Evolutionary conservation across 371 early-diverging fungal species (phyloP).

Genomic region (Thermomucor indicae-seudaticae): DNA sequence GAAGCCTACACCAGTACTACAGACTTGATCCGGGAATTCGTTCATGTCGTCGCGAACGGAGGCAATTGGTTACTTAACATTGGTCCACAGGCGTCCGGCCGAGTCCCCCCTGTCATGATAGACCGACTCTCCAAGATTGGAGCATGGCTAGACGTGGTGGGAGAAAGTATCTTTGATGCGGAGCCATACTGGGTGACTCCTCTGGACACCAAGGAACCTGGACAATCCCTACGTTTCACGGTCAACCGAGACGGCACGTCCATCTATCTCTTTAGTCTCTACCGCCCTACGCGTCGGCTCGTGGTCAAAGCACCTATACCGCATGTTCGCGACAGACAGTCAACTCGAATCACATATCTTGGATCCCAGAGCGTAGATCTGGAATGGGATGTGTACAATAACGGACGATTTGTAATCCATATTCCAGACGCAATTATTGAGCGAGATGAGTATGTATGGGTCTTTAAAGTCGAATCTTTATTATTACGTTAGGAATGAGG

Average conservation of each 20-base stretch:
- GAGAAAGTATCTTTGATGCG: slow-evolving; percentile 15
- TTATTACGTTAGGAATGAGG: no score
- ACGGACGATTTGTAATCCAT: slow-evolving; percentile 4
- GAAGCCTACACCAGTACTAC: slow-evolving; percentile 19
- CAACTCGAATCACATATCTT: slow-evolving; percentile 1
- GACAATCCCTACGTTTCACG: slow-evolving; percentile 14
- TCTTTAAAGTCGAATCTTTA: slow-evolving; percentile 12
- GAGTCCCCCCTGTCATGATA: slow-evolving; percentile 13
- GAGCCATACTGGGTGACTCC: slow-evolving; percentile 23
- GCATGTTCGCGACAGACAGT: background rate
- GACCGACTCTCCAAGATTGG: slow-evolving; percentile 13
- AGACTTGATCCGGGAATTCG: slow-evolving; percentile 20
- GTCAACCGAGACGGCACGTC: slow-evolving; percentile 10
- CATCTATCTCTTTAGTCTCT: slow-evolving; percentile 19
- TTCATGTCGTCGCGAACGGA: slow-evolving; percentile 21
- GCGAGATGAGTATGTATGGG: slow-evolving; percentile 9
- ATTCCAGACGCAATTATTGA: slow-evolving; percentile 4
- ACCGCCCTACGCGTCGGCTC: slow-evolving; percentile 2
- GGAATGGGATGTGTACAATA: slow-evolving; percentile 3
- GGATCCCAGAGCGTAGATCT: background rate
- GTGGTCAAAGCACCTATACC: slow-evolving; percentile 9
- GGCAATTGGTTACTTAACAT: slow-evolving; percentile 34
- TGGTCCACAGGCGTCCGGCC: slow-evolving; percentile 23
- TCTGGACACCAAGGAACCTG: slow-evolving; percentile 9
- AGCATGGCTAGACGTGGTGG: slow-evolving; percentile 14